Evolutionary conservation across 148 eudicot species (phyloP), one percentile per base, ranked within the genome.

Genomic region (Beta vulgaris): DNA sequence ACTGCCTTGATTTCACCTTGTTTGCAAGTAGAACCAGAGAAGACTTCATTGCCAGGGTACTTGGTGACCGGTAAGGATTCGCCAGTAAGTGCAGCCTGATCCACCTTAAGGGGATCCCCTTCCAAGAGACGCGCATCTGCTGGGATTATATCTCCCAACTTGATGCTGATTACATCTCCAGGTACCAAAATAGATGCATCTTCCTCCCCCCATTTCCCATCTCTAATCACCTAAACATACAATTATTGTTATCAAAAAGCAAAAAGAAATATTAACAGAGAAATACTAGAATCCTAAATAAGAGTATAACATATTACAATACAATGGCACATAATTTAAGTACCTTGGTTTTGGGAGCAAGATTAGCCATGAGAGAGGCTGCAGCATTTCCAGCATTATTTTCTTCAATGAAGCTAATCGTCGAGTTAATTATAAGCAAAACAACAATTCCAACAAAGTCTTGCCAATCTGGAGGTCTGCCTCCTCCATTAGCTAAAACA

Each of bases 61-160:
- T 82, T 89, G 43, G 90, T 87, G n/a, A 84, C 90, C 0, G 97
- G 90, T 11, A 91, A 73, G 49, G 93, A 91, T 68, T 91, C 97
- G 15, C 97, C 97, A 0, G 97, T 91, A 3, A 91, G 88, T 54
- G 93, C 97, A 14, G 97, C 87, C 62, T 89, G 93, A 60, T 91
- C 97, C 40, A 91, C 83, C 84, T 91, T 91, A 7, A 91, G 76
- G 19, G 97, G 88, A 75, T 89, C 93, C 0, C 93, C 96, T 76
- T 91, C 87, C 15, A 91, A 63, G 29, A 91, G 89, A 25, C 97
- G 93, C 40, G 93, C 91, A 72, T 91, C 97, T 15, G 97, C 97
- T 11, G 97, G 97, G 68, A 91, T 77, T 15, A 91, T 89, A 37
- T 91, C 97, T 48, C 97, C 97, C n/a, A 91, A 63, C 75, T 91